These are phyloP conservation scores for Chlorociboria aeruginascens DNA, from an alignment of 495 filamentous ascomycete genomes.

Conservation along the genomic window DNA sequence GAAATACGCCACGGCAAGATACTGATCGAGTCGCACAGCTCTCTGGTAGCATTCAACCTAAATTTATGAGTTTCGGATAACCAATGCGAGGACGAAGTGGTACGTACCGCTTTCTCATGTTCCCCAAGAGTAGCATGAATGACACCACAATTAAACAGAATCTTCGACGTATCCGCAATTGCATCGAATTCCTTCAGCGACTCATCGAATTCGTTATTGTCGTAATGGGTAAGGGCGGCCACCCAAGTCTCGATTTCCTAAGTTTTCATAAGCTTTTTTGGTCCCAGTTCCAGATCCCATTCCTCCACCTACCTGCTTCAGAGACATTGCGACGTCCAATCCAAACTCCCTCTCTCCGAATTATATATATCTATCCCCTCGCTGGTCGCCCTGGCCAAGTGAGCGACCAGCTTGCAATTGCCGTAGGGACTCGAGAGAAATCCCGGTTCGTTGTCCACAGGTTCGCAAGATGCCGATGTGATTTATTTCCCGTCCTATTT, in stretches of 20 bases:
- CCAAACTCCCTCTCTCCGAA: neutral
- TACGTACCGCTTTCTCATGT: slow-evolving; percentile 83
- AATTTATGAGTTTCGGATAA: slow-evolving; percentile 3
- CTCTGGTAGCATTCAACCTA: slow-evolving; percentile 93
- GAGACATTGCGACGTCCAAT: slow-evolving; percentile 41
- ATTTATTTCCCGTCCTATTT: neutral
- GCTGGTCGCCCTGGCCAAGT: slow-evolving; percentile 15
- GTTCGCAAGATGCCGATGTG: neutral
- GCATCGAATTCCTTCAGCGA: slow-evolving; percentile 68
- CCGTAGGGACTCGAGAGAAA: slow-evolving; percentile 11
- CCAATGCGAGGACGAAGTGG: neutral
- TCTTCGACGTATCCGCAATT: slow-evolving; percentile 95
- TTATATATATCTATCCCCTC: neutral
- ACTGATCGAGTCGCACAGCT: slow-evolving; percentile 79
- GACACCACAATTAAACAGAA: slow-evolving; percentile 96
- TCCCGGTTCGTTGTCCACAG: neutral
- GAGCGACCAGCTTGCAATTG: slow-evolving; percentile 17
- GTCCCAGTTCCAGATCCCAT: neutral
- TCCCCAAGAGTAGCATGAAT: slow-evolving; percentile 97
- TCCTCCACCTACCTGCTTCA: slow-evolving; percentile 56
- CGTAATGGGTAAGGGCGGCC: slow-evolving; percentile 78
- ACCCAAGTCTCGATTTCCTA: slow-evolving; percentile 99
- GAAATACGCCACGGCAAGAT: slow-evolving; percentile 96
- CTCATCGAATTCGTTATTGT: slow-evolving; percentile 91
- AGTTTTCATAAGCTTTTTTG: slow-evolving; percentile 9